Evolutionary conservation across 345 rosid species (phyloP).

Genomic region (Camelina neglecta): DNA sequence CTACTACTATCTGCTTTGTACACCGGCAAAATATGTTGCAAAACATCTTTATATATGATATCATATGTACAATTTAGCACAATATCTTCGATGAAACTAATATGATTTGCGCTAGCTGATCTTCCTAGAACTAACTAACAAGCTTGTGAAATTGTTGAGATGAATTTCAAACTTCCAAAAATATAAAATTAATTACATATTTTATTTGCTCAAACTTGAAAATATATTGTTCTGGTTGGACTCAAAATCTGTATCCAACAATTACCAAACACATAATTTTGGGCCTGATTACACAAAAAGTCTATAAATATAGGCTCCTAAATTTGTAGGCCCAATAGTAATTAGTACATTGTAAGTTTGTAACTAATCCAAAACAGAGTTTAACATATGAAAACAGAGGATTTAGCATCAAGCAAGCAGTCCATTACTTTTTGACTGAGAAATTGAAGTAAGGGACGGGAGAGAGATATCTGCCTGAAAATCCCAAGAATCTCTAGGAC

Average conservation of each 20-base stretch:
- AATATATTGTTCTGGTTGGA: constrained; percentile 3
- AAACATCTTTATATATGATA: too few relatives aligned
- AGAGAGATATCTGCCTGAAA: constrained; percentile 35
- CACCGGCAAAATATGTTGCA: too few relatives aligned
- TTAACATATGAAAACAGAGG: neutral
- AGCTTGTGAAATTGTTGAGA: neutral
- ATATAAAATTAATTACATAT: neutral
- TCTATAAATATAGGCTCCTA: neutral
- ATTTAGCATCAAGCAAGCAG: neutral
- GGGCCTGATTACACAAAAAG: neutral
- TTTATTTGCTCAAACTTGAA: neutral
- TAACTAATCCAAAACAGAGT: constrained; percentile 5
- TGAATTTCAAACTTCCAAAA: neutral
- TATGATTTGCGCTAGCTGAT: neutral
- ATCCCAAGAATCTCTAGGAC: constrained; percentile 33
- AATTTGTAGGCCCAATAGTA: neutral
- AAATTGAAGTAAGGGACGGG: neutral
- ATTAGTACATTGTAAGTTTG: neutral
- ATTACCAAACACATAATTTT: neutral
- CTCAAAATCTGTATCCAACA: constrained; percentile 16
- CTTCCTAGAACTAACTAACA: neutral
- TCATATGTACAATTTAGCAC: too few relatives aligned
- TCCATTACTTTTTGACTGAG: neutral
- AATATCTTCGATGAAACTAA: neutral
- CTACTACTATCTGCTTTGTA: too few relatives aligned